Percentiles rank a stretch among this genome's conserved stretches.
Conservation (phyloP, 75 land plant species). For the Pseudotsuga menziesii region DNA sequence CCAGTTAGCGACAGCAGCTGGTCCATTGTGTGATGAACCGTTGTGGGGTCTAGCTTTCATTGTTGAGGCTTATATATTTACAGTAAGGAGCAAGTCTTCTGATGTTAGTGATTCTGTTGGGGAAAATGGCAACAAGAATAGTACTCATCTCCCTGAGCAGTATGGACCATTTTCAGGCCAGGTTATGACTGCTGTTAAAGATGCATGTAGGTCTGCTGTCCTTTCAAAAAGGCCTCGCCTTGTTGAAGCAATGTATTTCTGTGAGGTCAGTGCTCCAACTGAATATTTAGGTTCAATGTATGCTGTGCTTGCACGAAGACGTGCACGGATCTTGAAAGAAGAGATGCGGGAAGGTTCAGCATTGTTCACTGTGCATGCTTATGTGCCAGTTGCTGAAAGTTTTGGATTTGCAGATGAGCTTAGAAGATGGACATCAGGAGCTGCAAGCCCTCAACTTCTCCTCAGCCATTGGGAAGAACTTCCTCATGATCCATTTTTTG, state of each 20-base stretch:
- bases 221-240: constrained; percentile 71
- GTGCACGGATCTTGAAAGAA: constrained; percentile 79
- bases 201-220: constrained; percentile 81
- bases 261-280: constrained; percentile 81
- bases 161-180: constrained; percentile 75
- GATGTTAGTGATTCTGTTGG: constrained; percentile 14
- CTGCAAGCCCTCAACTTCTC: constrained; percentile 74
- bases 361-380: constrained; percentile 87
- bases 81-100: constrained; percentile 3
- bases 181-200: constrained; percentile 82
- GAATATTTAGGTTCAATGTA: constrained; percentile 74
- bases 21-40: constrained; percentile 93
- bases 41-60: constrained; percentile 90
- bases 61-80: constrained; percentile 57
- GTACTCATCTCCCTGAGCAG: constrained; percentile 32
- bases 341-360: constrained; percentile 92
- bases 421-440: constrained; percentile 79
- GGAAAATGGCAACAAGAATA: constrained; percentile 13
- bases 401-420: constrained; percentile 91
- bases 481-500: constrained; percentile 89
- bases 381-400: constrained; percentile 90
- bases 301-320: constrained; percentile 69
- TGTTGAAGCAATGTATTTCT: constrained; percentile 90
- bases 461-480: constrained; percentile 89
- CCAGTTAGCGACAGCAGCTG: constrained; percentile 84